Evolutionary conservation across 2,329 filamentous ascomycete species (phyloP), one percentile per base, ranked within the genome.

Genomic region (Geosmithia morbida): DNA sequence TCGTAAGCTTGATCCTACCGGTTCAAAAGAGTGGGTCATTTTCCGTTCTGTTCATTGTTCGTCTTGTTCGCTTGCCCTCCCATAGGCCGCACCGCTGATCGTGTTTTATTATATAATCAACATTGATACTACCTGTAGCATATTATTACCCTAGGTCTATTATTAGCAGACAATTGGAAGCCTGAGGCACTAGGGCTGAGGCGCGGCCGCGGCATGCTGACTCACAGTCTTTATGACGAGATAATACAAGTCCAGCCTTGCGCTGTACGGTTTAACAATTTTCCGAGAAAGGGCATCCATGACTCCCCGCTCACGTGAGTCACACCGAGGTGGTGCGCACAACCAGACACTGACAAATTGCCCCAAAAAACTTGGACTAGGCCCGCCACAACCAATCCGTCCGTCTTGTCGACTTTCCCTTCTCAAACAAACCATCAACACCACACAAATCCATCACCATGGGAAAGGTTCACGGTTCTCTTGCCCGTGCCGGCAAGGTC

Each of bases 401-500:
- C 53, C 52, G 52, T n/a, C n/a, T n/a, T n/a, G n/a, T 51, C 52
- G 59, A 60, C 48, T 62, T 56, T 59, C 52, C 61, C 63, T 37
- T 55, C 55, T 26, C 22, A 4, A 56, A 59, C 60, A 57, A 57
- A 63, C 57, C 59, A 60, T 51, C 60, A 65, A 55, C 56, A 52
- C 56, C 60, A 62, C 60, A 62, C 53, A 57, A 62, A 64, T 63
- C 60, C 61, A 59, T 62, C 64, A 85, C 69, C 71, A 89, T 90
- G 85, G 85, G 85, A 76, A 90, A 90, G 77, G 85, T 90, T 72
- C 86, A 90, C 83, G 86, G 86, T 70, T 92, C 86, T 68, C 84
- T 92, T 72, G 86, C 86, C 70, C 86, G 87, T 87, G 87, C 86
- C 58, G 70, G 87, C 77, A 94, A 94, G 81, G 88, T 95, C 82